Evolutionary conservation across 768 basidiomycete species (phyloP).

Genomic region (Hypholoma fasciculare): DNA sequence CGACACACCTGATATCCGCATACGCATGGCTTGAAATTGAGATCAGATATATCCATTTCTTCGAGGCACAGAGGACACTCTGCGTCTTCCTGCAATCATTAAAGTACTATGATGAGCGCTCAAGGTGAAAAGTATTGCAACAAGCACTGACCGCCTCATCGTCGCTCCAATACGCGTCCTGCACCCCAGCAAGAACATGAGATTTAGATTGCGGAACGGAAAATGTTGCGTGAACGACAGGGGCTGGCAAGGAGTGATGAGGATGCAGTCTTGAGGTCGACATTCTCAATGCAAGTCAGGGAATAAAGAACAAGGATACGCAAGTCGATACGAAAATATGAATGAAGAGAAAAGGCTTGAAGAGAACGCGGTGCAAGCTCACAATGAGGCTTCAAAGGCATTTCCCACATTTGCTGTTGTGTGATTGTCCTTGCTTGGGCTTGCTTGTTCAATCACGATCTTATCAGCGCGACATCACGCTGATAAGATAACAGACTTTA

Average conservation of each 20-base stretch:
- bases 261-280: conserved; percentile 54
- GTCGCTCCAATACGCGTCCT: conserved; percentile 97
- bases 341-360: conserved; percentile 12
- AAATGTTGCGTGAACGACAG: conserved; percentile 70
- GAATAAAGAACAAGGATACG: conserved; percentile 5
- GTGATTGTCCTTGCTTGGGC: conserved; percentile 24
- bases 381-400: conserved; percentile 27
- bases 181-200: conserved; percentile 84
- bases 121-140: neutral
- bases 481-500: conserved; percentile 17
- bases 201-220: conserved; percentile 80
- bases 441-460: conserved; percentile 18
- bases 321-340: conserved; percentile 14
- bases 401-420: conserved; percentile 29
- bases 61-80: conserved; percentile 98
- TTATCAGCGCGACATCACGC: conserved; percentile 3
- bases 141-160: conserved; percentile 69
- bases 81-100: conserved; percentile 78
- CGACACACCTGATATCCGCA: conserved; percentile 91
- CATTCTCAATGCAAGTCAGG: conserved; percentile 31
- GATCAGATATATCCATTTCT: conserved; percentile 98
- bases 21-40: conserved; percentile 98
- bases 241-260: conserved; percentile 69
- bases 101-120: conserved; percentile 11
- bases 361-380: conserved; percentile 24